phyloP scores from a whole-genome alignment of 129 eudicot species.

The Mikania micrantha region DNA sequence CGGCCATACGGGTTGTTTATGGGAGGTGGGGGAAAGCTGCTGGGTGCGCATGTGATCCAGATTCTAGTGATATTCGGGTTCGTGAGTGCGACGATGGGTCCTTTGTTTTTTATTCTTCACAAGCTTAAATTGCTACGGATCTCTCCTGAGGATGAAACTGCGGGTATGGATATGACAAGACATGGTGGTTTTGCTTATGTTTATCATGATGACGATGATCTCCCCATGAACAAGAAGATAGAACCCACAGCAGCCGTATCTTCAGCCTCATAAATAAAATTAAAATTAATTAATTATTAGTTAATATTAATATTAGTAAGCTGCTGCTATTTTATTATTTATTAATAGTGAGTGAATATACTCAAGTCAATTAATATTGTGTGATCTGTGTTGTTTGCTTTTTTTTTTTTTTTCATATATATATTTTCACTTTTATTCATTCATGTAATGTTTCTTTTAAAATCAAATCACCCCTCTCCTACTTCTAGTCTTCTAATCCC shows the following conservation, averaged over 20 bases:
- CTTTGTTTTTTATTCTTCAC: slow-evolving; percentile 27
- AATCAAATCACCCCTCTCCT: too few species aligned
- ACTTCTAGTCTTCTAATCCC: too few species aligned
- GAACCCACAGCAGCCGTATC: slow-evolving; percentile 14
- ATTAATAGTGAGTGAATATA: neutral
- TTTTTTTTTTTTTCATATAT: too few species aligned
- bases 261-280: too few species aligned
- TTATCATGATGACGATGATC: slow-evolving; percentile 39
- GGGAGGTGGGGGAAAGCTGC: slow-evolving; percentile 47
- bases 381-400: too few species aligned
- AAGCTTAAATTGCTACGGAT: slow-evolving; percentile 40
- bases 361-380: too few species aligned
- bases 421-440: too few species aligned
- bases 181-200: slow-evolving; percentile 66
- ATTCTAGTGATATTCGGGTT: slow-evolving; percentile 42
- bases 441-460: too few species aligned
- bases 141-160: slow-evolving; percentile 50
- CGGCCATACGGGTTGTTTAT: slow-evolving; percentile 47
- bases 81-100: slow-evolving; percentile 54
- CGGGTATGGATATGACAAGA: slow-evolving; percentile 62
- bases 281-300: too few species aligned
- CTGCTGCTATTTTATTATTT: neutral
- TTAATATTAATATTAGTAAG: too few species aligned
- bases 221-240: slow-evolving; percentile 34
- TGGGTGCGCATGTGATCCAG: slow-evolving; percentile 49